These are phyloP conservation scores for Agarophyton chilense DNA, from an alignment of 23 red algal species.

Conservation along the genomic window DNA sequence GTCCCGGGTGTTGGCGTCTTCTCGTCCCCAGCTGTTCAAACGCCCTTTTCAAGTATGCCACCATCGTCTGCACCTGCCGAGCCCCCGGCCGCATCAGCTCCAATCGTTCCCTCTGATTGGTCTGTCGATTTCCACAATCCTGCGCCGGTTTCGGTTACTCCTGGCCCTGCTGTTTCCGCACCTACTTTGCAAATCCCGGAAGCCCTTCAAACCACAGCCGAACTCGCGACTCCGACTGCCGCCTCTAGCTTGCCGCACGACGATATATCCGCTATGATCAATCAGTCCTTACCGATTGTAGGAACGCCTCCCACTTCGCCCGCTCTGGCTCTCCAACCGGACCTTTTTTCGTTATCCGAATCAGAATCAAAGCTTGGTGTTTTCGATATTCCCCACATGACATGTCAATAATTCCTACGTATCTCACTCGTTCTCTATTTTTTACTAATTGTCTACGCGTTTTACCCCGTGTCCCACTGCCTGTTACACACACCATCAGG, in stretches of 20 bases:
- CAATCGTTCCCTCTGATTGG: constrained; percentile 12
- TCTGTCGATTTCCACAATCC: background rate
- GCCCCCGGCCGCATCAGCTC: background rate
- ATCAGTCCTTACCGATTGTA: constrained; percentile 15
- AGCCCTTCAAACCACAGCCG: background rate
- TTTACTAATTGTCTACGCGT: constrained; percentile 19
- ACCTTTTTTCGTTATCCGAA: constrained; percentile 28
- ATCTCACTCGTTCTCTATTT: constrained; percentile 11
- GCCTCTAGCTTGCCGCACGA: background rate
- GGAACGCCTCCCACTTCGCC: constrained; percentile 2
- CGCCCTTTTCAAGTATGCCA: background rate
- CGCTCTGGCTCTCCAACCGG: constrained; percentile 10
- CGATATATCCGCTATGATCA: constrained; percentile 9
- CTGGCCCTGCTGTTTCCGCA: background rate
- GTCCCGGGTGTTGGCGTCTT: constrained; percentile 15
- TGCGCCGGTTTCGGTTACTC: background rate
- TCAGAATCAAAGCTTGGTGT: constrained; percentile 11
- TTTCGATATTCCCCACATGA: constrained; percentile 29
- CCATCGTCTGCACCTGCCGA: background rate
- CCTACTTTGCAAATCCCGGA: constrained; percentile 1
- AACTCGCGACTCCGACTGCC: background rate
- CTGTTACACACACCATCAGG: background rate
- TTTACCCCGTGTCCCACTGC: background rate
- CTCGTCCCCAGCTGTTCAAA: background rate
- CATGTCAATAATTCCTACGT: constrained; percentile 29